Conservation (phyloP, 345 rosid species). For the Iberis pinnata region DNA sequence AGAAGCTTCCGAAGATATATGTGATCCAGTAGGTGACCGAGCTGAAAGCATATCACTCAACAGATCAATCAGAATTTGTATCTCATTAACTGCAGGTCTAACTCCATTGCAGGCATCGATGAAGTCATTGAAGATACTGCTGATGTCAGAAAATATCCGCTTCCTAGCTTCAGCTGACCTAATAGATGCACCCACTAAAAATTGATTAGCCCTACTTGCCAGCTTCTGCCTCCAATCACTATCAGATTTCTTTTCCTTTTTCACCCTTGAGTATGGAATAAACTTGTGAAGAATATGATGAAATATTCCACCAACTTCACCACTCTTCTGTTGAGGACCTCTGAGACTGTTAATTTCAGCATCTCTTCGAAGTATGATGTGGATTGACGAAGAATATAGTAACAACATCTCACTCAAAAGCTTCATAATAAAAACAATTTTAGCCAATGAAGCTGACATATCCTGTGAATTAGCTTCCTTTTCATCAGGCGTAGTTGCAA, state of each 20-base stretch:
- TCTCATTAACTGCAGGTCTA: conserved; percentile 52
- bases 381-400: conserved; percentile 80
- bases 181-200: conserved; percentile 82
- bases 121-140: conserved; percentile 56
- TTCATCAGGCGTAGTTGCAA: conserved; percentile 52
- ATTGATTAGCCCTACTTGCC: conserved; percentile 68
- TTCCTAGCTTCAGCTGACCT: conserved; percentile 86
- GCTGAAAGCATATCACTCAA: conserved; percentile 83
- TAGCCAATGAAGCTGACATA: conserved; percentile 70
- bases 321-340: conserved; percentile 46
- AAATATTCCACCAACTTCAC: conserved; percentile 58
- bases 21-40: conserved; percentile 75
- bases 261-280: conserved; percentile 53
- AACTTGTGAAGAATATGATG: conserved; percentile 71
- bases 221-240: conserved; percentile 91
- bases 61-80: conserved; percentile 67
- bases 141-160: conserved; percentile 70
- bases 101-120: conserved; percentile 50
- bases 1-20: conserved; percentile 79
- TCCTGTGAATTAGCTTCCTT: conserved; percentile 48
- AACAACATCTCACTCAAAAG: conserved; percentile 77
- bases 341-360: conserved; percentile 55
- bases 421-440: conserved; percentile 78
- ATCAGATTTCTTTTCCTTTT: conserved; percentile 65
- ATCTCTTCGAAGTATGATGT: conserved; percentile 74